A percentile compares a stretch with the other conserved stretches of the same genome.
These are phyloP conservation scores for Sherardia arvensis DNA, from an alignment of 257 asterid species.

Conservation along the genomic window DNA sequence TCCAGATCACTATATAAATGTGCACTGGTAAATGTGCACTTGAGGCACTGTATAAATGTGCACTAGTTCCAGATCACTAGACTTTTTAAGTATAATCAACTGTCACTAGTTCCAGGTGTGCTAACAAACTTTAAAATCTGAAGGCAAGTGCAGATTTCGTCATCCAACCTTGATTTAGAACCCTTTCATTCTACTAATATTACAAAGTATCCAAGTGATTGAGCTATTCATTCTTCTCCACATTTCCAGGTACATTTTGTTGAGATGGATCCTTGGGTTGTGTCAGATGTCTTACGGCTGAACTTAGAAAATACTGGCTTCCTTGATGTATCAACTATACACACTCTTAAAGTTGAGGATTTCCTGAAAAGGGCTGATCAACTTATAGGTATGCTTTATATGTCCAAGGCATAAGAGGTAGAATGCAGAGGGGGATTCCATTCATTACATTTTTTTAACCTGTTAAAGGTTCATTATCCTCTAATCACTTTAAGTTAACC, in stretches of 20 bases:
- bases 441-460: neutral
- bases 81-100: no score
- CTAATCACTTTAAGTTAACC: neutral
- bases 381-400: slow-evolving; percentile 44
- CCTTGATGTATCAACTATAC: slow-evolving; percentile 70
- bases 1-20: no score
- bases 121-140: neutral
- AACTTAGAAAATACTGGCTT: slow-evolving; percentile 80
- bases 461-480: neutral
- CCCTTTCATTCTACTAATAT: slow-evolving; percentile 2
- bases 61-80: no score
- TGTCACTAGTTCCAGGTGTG: neutral
- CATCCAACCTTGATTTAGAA: neutral
- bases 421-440: neutral
- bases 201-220: slow-evolving; percentile 9
- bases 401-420: neutral
- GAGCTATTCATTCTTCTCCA: slow-evolving; percentile 1
- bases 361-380: slow-evolving; percentile 64
- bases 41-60: neutral
- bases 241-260: slow-evolving; percentile 76
- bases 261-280: slow-evolving; percentile 99
- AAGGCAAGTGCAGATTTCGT: neutral
- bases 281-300: slow-evolving; percentile 74
- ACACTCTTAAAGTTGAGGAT: slow-evolving; percentile 62
- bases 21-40: no score